Evolutionary conservation across 148 eudicot genomes (phyloP).

Genomic region (Rhododendron williamsianum): DNA sequence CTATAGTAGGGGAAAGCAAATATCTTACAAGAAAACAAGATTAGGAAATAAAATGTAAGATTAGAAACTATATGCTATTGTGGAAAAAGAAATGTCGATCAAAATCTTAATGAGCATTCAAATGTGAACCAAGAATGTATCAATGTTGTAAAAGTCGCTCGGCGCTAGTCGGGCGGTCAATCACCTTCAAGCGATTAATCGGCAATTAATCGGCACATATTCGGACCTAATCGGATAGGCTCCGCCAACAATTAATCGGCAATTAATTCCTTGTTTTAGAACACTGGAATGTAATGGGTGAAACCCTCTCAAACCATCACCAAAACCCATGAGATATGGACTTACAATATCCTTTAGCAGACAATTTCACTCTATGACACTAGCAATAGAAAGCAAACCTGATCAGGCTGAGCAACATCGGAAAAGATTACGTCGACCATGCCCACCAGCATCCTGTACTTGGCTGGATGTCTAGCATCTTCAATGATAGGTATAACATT

Average conservation of each 20-base stretch:
- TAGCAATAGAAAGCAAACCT: constrained; percentile 42
- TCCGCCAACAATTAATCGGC: no score
- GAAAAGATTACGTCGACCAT: constrained; percentile 96
- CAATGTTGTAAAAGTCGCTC: no score
- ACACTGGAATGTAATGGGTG: not conserved
- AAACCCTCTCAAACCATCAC: not conserved
- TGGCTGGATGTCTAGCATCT: constrained; percentile 97
- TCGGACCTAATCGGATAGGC: no score
- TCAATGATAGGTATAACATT: constrained; percentile 95
- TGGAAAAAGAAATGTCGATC: no score
- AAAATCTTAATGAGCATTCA: no score
- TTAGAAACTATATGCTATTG: no score
- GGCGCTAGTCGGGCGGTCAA: no score
- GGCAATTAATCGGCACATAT: no score
- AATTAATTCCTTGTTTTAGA: no score
- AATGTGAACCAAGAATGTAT: not conserved
- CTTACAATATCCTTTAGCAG: not conserved
- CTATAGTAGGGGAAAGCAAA: not conserved
- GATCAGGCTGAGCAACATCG: constrained; percentile 99
- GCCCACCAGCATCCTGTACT: constrained; percentile 90
- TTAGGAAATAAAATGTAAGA: no score
- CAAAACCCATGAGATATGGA: not conserved
- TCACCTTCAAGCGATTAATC: no score
- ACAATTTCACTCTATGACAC: not conserved
- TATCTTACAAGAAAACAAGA: not conserved